A percentile compares a stretch with the other conserved stretches of the same genome.
Conservation (phyloP, 2,329 filamentous ascomycete species). For the Ceratocystis alfenasii region DNA sequence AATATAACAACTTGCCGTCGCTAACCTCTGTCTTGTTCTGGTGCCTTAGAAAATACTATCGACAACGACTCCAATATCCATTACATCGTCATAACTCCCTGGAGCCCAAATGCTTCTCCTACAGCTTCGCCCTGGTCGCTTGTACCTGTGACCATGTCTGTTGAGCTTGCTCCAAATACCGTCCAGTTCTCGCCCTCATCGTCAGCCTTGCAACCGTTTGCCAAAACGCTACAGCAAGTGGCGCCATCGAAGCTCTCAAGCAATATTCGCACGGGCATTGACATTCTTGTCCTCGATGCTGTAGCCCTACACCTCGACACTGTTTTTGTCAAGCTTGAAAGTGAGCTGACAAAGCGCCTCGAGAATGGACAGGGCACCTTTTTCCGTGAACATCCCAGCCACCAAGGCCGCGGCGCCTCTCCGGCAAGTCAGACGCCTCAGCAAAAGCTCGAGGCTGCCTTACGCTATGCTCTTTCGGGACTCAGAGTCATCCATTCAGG, state of each 20-base stretch:
- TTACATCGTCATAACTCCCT: slow-evolving; percentile 63
- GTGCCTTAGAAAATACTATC: slow-evolving; percentile 26
- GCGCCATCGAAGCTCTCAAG: slow-evolving; percentile 64
- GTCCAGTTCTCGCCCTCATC: slow-evolving; percentile 66
- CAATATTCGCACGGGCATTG: slow-evolving; percentile 63
- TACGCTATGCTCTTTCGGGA: slow-evolving; percentile 62
- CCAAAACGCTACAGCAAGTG: slow-evolving; percentile 57
- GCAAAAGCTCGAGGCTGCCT: slow-evolving; percentile 49
- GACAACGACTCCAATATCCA: slow-evolving; percentile 36
- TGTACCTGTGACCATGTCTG: slow-evolving; percentile 57
- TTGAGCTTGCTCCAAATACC: slow-evolving; percentile 59
- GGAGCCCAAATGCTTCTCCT: slow-evolving; percentile 47
- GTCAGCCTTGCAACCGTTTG: slow-evolving; percentile 65
- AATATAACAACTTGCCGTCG: not conserved
- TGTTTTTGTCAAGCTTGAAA: slow-evolving; percentile 76
- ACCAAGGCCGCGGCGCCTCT: slow-evolving; percentile 4
- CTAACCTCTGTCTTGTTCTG: slow-evolving; percentile 24
- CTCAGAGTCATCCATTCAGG: slow-evolving; percentile 71
- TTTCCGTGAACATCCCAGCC: slow-evolving; percentile 48
- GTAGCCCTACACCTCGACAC: slow-evolving; percentile 69
- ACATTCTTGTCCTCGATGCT: slow-evolving; percentile 73
- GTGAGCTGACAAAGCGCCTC: slow-evolving; percentile 63
- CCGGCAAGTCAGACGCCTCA: slow-evolving; percentile 33
- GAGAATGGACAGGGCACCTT: slow-evolving; percentile 78
- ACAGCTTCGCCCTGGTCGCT: slow-evolving; percentile 70